Percentiles rank a stretch among this genome's conserved stretches.
phyloP scores from a whole-genome alignment of 116 monocot genomes.

The Trichopus zeylanicus region DNA sequence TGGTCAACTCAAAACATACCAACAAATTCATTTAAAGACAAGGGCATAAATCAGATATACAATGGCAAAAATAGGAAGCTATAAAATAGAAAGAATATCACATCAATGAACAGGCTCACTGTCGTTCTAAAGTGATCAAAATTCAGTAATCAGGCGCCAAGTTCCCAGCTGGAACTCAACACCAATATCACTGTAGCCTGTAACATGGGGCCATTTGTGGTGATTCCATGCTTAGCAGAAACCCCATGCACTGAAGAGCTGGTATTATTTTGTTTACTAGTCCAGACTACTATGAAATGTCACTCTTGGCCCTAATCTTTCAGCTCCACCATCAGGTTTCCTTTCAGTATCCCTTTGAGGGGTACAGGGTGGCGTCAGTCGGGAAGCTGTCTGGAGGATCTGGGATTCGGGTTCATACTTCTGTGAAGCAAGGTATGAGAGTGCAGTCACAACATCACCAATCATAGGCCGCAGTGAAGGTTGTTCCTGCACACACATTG shows the following conservation, averaged over 20 bases:
- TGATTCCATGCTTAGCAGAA: neutral
- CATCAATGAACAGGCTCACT: no score
- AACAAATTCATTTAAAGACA: neutral
- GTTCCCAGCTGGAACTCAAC: neutral
- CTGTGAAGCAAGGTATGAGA: conserved; percentile 57
- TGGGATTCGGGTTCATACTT: conserved; percentile 19
- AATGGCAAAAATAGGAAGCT: no score
- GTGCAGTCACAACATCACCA: conserved; percentile 49
- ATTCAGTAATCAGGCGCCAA: neutral
- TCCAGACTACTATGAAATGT: no score
- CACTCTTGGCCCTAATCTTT: no score
- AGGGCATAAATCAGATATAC: neutral
- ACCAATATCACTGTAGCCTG: neutral
- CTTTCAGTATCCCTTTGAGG: conserved; percentile 11
- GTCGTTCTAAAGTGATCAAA: neutral
- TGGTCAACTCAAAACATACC: neutral
- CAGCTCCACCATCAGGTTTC: neutral
- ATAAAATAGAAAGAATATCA: no score
- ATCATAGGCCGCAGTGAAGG: conserved; percentile 39
- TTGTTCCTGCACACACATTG: conserved; percentile 57
- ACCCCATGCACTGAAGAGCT: neutral
- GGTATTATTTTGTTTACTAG: neutral
- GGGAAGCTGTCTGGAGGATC: neutral
- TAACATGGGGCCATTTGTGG: neutral
- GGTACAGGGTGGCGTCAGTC: neutral